These are phyloP conservation scores for Saxophila tyrrhenica DNA, from an alignment of 495 filamentous ascomycete genomes.

Conservation along the genomic window DNA sequence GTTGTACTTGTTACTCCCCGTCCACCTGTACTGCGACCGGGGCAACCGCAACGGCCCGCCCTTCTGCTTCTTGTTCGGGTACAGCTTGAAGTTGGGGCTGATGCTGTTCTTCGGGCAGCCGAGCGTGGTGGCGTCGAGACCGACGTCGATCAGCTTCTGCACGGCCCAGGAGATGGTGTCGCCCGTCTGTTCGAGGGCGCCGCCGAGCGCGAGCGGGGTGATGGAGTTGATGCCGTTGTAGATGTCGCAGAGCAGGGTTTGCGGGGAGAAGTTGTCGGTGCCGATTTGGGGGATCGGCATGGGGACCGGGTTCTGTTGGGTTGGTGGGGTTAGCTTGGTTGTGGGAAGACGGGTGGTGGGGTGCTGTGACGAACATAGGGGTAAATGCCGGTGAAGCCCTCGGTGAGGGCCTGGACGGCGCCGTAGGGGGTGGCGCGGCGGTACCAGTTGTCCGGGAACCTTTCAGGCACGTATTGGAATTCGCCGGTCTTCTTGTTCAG, in stretches of 20 bases:
- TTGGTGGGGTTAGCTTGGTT: background rate
- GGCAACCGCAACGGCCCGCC: conserved; percentile 8
- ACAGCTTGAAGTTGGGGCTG: conserved; percentile 2
- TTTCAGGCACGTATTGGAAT: conserved; percentile 9
- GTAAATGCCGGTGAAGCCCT: conserved; percentile 5
- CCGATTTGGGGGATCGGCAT: background rate
- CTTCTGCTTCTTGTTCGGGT: conserved; percentile 4
- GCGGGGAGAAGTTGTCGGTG: background rate
- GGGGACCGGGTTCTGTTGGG: background rate
- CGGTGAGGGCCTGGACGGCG: conserved; percentile 5
- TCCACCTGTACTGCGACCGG: background rate
- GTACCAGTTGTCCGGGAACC: conserved; percentile 10
- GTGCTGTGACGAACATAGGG: no score
- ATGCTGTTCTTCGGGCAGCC: conserved; percentile 3
- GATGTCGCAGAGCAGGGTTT: conserved; percentile 4
- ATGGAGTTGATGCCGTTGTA: conserved; percentile 10
- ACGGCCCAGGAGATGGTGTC: conserved; percentile 1
- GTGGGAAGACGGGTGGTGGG: no score
- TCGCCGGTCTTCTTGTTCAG: conserved; percentile 7
- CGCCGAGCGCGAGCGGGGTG: conserved; percentile 8
- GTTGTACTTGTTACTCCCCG: conserved; percentile 5
- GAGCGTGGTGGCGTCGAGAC: conserved; percentile 1
- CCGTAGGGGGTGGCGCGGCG: conserved; percentile 9
- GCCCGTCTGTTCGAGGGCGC: background rate
- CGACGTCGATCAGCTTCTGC: background rate